Evolutionary conservation across 331 rosid species (phyloP).

Genomic region (Malus hybrid): DNA sequence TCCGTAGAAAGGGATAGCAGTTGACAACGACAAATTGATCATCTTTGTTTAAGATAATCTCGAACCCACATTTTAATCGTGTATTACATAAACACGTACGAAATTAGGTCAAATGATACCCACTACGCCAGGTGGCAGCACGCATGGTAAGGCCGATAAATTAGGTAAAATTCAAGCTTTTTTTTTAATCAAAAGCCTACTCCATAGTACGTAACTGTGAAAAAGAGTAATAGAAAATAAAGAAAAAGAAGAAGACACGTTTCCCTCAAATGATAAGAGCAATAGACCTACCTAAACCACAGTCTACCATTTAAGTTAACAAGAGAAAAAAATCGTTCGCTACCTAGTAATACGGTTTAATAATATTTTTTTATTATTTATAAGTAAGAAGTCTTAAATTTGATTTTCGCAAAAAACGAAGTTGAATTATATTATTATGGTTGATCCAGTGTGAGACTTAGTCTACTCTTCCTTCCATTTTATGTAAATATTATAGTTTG

Average conservation of each 20-base stretch:
- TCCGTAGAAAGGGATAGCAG: neutral
- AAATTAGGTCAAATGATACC: neutral
- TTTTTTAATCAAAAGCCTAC: neutral
- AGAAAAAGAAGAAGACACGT: neutral
- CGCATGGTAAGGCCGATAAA: neutral
- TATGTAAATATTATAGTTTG: no score
- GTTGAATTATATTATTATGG: no score
- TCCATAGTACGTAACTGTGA: neutral
- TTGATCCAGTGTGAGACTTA: fast-evolving
- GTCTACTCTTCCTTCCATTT: no score
- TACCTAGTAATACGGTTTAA: no score
- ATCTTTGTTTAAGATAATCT: neutral
- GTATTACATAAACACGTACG: neutral
- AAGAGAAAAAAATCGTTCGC: no score
- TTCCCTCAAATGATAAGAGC: constrained; percentile 2
- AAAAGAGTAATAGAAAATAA: neutral
- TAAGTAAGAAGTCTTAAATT: fast-evolving
- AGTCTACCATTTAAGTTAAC: constrained; percentile 6
- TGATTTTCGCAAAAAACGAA: fast-evolving
- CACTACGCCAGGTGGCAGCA: constrained; percentile 10
- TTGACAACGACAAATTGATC: neutral
- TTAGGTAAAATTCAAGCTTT: constrained; percentile 5
- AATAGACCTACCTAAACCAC: neutral
- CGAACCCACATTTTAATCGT: neutral
- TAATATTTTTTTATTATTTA: no score